Base-by-base conservation (phyloP, 352 stramenopile genomes). In the Phytophthora foliorum region DNA sequence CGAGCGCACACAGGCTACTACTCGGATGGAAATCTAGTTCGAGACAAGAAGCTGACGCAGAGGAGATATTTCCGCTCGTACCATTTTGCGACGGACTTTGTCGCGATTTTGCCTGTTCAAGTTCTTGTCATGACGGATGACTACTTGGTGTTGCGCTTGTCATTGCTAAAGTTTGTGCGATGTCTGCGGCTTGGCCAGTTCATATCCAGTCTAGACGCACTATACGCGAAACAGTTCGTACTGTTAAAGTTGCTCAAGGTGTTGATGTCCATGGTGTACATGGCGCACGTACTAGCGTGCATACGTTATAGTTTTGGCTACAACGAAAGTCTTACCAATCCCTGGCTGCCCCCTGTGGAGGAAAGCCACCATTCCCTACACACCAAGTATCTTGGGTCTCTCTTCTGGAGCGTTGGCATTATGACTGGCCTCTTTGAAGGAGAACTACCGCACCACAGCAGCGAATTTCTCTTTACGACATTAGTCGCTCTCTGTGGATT, bases 391-490 rank as follows among this genome's bases (percentile, higher is more conserved):
- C 54, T 92, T 10, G 64, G 74, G 44, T 82, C 82, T 0, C 46
- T 89, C 1, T 92, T 92, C 53, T 93, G 86, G 83, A 77, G 74
- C 17, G 88, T 93, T 34, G 86, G 86, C 0, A 59, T 92, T 11
- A 75, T 92, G 45, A 84, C 83, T 1, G 86, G 86, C 0, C 63
- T 92, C 16, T 93, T 93, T 17, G 86, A 94, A 62, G 86, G 84
- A 13, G 81, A 92, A 22, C 59, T 92, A 6, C 86, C 86, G 0
- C 76, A 77, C 1, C 66, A 70, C 4, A 72, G 75, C 21, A 39
- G 53, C 2, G 75, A 93, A 63, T 90, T 91, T 55, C 13, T 89
- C 10, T 94, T 93, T 60, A 92, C 81, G 1, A 79, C 84, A 4
- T 59, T 80, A 24, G 84, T 94, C n/a, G 86, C 82, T 1, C 53